These are phyloP conservation scores for Fagopyrum esculentum DNA, from an alignment of 148 eudicot genomes.

Conservation along the genomic window DNA sequence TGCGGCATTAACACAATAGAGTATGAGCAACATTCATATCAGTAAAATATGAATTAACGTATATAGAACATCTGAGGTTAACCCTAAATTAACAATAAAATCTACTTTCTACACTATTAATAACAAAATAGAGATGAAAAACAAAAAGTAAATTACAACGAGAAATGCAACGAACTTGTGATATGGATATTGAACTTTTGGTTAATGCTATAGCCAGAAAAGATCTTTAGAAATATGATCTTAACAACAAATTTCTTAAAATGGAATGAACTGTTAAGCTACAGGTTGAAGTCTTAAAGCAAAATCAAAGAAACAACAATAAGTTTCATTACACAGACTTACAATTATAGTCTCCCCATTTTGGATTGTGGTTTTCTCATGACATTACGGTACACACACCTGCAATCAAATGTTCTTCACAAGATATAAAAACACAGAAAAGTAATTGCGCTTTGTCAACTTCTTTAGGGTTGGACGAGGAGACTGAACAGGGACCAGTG, in stretches of 20 bases:
- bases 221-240: too few relatives aligned
- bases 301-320: background rate
- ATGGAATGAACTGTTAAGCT: background rate
- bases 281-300: background rate
- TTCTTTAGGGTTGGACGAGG: slow-evolving; percentile 8
- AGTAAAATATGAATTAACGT: too few relatives aligned
- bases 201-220: background rate
- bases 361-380: slow-evolving; percentile 25
- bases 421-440: slow-evolving; percentile 3
- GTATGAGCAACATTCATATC: too few relatives aligned
- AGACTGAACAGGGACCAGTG: background rate
- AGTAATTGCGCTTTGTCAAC: background rate
- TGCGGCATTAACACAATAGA: background rate
- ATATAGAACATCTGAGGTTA: too few relatives aligned
- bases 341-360: slow-evolving; percentile 16
- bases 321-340: slow-evolving; percentile 17
- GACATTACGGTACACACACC: slow-evolving; percentile 32
- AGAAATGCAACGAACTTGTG: too few relatives aligned
- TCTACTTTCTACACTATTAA: too few relatives aligned
- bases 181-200: background rate
- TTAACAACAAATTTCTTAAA: too few relatives aligned
- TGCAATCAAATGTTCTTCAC: slow-evolving; percentile 12
- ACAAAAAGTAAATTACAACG: too few relatives aligned
- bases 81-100: too few relatives aligned
- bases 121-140: too few relatives aligned